Base-by-base conservation (phyloP, 164 flowering plant species). In the Nymphaea colorata region DNA sequence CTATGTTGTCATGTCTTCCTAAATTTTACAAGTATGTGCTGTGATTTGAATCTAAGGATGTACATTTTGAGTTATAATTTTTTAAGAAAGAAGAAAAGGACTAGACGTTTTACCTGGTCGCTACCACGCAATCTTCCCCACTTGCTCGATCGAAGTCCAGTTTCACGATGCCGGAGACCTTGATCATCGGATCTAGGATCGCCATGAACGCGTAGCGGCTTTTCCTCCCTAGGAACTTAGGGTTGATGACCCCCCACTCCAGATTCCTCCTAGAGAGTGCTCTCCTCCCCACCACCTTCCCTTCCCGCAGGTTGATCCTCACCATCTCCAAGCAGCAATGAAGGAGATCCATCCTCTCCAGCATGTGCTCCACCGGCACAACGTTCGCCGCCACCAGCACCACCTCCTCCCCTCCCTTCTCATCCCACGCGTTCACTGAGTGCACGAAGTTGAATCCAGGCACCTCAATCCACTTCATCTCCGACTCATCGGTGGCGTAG, bases 371-470 rank as follows among this genome's bases (percentile, higher is more conserved):
- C 66, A 84, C 90, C 0, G 83, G 76, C 4, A 84, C 82, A 2
- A 85, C 11, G 4, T 82, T 79, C 65, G 86, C 88, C 0, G 91
- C 84, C 14, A 87, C 94, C 25, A 92, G 60, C 59, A 92, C 5
- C 11, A 82, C 88, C 5, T 87, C 68, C 0, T 25, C 75, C 69
- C 14, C 81, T 79, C 2, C 77, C 6, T 83, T 88, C 1, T 25
- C 36, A 25, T 25, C 36, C 36, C 36, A 25, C 36, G 96, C 92
- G 64, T 92, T 92, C 41, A 84, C 72, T 8, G 83, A 68, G 69
- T 92, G 98, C 10, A 89, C 70, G 5, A 75, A 61, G 74, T 89
- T 89, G 70, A 87, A 84, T n/a, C 93, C 91, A 0, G 92, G 87
- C 17, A 83, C 88, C 6, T 89, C 85, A 41, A 89, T 81, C 98